Evolutionary conservation across 208 protist species (phyloP).

Genomic region (Leishmania amazonensis): DNA sequence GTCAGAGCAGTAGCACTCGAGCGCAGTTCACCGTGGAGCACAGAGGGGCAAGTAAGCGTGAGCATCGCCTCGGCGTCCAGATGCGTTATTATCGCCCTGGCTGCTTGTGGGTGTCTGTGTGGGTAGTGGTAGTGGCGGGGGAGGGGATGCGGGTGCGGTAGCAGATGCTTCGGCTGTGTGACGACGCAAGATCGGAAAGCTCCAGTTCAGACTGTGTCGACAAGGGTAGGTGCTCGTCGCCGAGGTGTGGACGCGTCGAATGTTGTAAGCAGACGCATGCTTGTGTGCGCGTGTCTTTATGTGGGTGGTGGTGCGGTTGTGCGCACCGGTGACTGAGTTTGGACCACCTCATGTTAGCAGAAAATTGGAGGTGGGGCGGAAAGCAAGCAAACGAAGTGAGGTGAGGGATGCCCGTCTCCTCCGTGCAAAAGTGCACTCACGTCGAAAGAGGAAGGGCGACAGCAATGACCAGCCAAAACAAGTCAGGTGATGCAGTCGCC

Average conservation of each 20-base stretch:
- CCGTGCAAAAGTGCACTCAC: background rate
- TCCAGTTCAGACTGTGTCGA: background rate
- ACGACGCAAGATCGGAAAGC: too few species aligned
- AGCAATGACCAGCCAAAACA: background rate
- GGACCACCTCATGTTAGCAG: background rate
- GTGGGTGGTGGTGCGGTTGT: background rate
- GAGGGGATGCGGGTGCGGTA: background rate
- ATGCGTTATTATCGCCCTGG: background rate
- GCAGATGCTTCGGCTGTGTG: background rate
- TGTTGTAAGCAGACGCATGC: background rate
- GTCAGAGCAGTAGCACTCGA: conserved; percentile 30
- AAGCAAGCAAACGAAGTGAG: background rate
- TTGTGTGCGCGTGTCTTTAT: background rate
- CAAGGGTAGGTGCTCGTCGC: background rate
- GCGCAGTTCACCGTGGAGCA: background rate
- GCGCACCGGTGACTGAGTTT: background rate
- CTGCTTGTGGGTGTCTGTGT: background rate
- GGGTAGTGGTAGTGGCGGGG: background rate
- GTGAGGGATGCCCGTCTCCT: background rate
- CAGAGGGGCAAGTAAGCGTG: background rate
- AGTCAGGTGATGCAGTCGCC: background rate
- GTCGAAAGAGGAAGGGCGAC: background rate
- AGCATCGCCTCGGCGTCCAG: background rate
- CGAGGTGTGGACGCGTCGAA: background rate
- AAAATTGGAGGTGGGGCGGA: background rate